Conservation (phyloP, 75 land plant species). For the Pinus albicaulis region DNA sequence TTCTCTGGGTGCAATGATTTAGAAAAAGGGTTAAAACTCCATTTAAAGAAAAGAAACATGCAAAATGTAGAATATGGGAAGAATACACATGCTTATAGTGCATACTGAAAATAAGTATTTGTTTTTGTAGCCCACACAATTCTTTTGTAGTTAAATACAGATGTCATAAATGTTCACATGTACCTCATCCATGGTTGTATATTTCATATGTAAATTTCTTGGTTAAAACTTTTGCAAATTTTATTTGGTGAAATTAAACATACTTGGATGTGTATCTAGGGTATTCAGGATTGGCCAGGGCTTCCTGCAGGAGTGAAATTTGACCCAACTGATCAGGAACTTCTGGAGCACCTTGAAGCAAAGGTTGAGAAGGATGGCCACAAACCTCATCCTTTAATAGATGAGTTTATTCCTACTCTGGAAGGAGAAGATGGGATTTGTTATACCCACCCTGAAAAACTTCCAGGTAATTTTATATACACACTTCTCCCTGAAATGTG, state of each 20-base stretch:
- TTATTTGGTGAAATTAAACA: neutral
- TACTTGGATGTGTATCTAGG: neutral
- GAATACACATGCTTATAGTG: too few relatives aligned
- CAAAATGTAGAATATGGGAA: too few relatives aligned
- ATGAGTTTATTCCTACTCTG: slow-evolving; percentile 76
- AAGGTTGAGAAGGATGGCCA: slow-evolving; percentile 34
- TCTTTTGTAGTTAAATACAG: neutral
- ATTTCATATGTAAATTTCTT: neutral
- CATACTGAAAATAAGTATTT: too few relatives aligned
- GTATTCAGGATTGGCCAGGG: slow-evolving; percentile 46
- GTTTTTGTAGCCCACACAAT: neutral
- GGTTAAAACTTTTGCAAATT: neutral
- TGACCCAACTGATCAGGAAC: slow-evolving; percentile 84
- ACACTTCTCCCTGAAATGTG: neutral
- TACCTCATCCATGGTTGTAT: neutral
- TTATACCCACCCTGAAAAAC: slow-evolving; percentile 82
- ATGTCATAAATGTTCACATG: neutral
- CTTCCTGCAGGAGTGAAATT: slow-evolving; percentile 93
- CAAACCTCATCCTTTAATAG: slow-evolving; percentile 63
- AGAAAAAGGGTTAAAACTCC: too few relatives aligned
- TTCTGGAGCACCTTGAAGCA: slow-evolving; percentile 75
- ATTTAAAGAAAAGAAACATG: too few relatives aligned
- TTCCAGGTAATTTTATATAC: slow-evolving; percentile 49
- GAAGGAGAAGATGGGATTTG: slow-evolving; percentile 85
- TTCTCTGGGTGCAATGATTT: too few relatives aligned